Evolutionary conservation across 208 protist species (phyloP).

Genomic region (Trichomonas gallinae): DNA sequence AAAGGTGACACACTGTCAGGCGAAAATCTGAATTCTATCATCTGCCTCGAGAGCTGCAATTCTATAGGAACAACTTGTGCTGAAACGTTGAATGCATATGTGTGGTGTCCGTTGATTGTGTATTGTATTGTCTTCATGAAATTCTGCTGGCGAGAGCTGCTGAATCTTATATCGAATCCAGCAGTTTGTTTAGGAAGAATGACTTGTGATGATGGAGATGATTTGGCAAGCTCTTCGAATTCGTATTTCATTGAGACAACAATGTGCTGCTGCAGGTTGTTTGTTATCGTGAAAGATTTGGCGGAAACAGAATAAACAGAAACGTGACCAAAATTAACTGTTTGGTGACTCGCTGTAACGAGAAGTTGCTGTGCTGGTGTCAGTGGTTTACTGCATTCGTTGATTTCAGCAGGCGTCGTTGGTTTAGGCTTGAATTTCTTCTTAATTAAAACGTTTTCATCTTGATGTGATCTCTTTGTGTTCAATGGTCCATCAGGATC

Average conservation of each 20-base stretch:
- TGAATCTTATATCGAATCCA: background rate
- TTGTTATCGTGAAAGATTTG: background rate
- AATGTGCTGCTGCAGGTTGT: background rate
- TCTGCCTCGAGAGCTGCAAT: background rate
- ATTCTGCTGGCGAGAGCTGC: background rate
- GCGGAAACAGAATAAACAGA: background rate
- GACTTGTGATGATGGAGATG: background rate
- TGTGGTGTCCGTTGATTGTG: background rate
- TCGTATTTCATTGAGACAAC: background rate
- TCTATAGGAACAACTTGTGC: constrained; percentile 17
- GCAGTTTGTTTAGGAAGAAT: background rate
- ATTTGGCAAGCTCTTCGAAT: background rate
- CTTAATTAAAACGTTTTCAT: background rate
- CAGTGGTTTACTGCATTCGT: background rate
- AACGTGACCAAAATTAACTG: background rate
- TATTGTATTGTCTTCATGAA: constrained; percentile 17
- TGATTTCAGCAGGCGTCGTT: background rate
- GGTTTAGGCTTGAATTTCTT: background rate
- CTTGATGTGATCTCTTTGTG: background rate
- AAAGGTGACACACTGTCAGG: background rate
- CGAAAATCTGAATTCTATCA: background rate
- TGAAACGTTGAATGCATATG: background rate
- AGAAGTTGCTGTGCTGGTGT: constrained; percentile 11
- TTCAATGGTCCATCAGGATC: background rate
- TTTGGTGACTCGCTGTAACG: background rate